Base-by-base conservation (phyloP, 495 filamentous ascomycete genomes). In the Hyaloscypha bicolor region DNA sequence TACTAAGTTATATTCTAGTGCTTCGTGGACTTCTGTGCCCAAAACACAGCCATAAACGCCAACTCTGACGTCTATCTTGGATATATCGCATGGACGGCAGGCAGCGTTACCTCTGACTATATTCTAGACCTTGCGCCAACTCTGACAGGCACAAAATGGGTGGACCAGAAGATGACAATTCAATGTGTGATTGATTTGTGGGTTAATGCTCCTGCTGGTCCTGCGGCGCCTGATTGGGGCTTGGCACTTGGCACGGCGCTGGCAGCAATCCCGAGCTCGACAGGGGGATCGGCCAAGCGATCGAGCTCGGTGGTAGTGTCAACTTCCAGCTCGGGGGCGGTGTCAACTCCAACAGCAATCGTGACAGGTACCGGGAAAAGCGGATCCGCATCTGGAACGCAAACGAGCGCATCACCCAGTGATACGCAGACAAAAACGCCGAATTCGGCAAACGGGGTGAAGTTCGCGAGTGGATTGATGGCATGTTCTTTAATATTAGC, bases 51-150 rank as follows among this genome's bases (percentile, higher is more conserved):
- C 25, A 22, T 67, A 68, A 83, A 84, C 71, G 63, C 69, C 0
- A 83, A 85, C 68, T 75, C 79, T 19, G 83, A 85, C 66, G 84
- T 85, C 22, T 83, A 82, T 65, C 66, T 82, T 5, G 85, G 83
- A 14, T 78, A 81, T 57, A 80, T 82, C 11, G 78, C 71, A 19
- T 83, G 83, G 81, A 79, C 76, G 11, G 83, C 82, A 6, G 82
- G 82, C 1, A 78, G 76, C 63, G 82, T 85, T 69, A 73, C 75
- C 45, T 71, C 79, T 3, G 77, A 75, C 0, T 84, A 84, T 58
- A 73, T 79, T 9, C 65, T 85, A 62, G 77, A 76, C 64, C 68
- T 82, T 64, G 83, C 81, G 33, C 83, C 83, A 21, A 71, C 72
- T 3, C 72, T 74, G 57, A 73, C 77, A 35, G 79, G 79, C 25